Evolutionary conservation across 441 rosid genomes (phyloP), one percentile per base, ranked within the genome.

Genomic region (Adansonia madagascariensis): DNA sequence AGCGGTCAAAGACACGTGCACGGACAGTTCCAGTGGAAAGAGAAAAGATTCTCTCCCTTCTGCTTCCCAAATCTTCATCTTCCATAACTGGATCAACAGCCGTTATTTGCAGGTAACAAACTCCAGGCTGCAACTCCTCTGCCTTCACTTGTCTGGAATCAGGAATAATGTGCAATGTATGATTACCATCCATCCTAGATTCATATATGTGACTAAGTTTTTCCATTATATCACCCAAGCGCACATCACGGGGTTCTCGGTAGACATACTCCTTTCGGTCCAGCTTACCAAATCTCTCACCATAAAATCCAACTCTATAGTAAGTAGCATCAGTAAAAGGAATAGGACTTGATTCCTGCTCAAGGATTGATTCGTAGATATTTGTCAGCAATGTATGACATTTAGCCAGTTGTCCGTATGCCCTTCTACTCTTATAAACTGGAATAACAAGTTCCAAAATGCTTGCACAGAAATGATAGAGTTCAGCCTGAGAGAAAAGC

Each of bases 151-250:
- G 98, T 78, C 98, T 86, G 6, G 98, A 96, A 88, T 96, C 98
- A 18, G 94, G 99, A 77, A 96, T 94, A 22, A 96, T 89, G 80
- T 85, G 99, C 82, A 96, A 78, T 9, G 94, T 93, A 80, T 94
- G 95, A 80, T 89, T 89, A 24, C 93, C 92, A 71, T 94, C 99
- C 98, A 93, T 91, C 88, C 91, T 89, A 46, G 98, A 85, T 85
- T 96, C 98, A 35, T 94, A 96, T 82, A 91, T 94, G 85, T 94
- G 99, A 84, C 98, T 94, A 75, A 96, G 92, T 81, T 96, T 96
- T 85, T 96, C 98, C 99, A 96, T 96, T 88, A 96, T 96, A 88
- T 94, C 99, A 77, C 99, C 99, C 68, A 96, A 89, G 20, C 99
- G 90, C 79, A 96, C 99, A 84, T 96, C 99, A 71, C 98, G 98